These are phyloP conservation scores for Filobasidium uniguttulatum DNA, from an alignment of 1,284 basidiomycete genomes.

Conservation along the genomic window DNA sequence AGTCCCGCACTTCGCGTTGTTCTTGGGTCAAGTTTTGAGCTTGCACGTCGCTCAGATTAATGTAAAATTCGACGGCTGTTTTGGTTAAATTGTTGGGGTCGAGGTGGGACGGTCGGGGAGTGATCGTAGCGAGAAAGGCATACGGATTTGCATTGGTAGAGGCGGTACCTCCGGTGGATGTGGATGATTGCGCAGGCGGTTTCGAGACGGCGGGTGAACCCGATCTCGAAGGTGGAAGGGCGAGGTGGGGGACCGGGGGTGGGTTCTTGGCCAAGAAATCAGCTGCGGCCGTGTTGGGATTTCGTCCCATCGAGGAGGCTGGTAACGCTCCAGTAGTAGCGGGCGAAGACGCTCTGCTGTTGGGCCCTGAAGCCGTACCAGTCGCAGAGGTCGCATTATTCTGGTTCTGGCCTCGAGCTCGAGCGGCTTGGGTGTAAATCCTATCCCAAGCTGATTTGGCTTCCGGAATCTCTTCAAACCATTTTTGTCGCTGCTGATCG, in stretches of 20 bases:
- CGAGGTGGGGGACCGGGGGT: neutral
- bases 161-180: neutral
- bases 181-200: neutral
- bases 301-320: neutral
- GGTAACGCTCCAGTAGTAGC: neutral
- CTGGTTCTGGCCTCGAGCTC: neutral
- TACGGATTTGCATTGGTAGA: neutral
- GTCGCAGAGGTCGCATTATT: neutral
- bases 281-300: neutral
- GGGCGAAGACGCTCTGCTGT: neutral
- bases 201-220: neutral
- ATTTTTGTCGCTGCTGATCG: neutral
- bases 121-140: neutral
- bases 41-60: neutral
- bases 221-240: neutral
- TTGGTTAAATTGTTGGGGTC: neutral
- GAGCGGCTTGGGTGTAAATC: neutral
- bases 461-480: neutral
- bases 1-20: neutral
- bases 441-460: neutral
- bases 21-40: neutral
- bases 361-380: neutral
- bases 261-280: conserved; percentile 1
- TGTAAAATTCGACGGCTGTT: neutral
- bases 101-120: neutral